These are phyloP conservation scores for Posidonia australis DNA, from an alignment of 106 monocot species.

Conservation along the genomic window DNA sequence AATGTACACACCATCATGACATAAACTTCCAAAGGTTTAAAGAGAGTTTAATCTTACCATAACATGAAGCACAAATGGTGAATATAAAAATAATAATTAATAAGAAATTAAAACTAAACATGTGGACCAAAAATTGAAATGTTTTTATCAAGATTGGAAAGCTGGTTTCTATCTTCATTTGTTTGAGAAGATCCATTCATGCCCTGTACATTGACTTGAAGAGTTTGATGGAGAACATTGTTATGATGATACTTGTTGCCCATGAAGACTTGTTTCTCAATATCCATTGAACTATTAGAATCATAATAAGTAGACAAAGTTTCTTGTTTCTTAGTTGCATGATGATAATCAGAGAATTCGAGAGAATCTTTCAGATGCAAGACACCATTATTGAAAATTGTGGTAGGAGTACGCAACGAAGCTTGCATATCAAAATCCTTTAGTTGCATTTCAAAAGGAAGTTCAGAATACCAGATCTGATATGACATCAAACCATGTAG, in stretches of 20 bases:
- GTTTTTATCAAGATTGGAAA: constrained; percentile 1
- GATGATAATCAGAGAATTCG: constrained; percentile 41
- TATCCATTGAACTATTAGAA: constrained; percentile 59
- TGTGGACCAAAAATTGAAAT: constrained; percentile 41
- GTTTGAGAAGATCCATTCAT: constrained; percentile 14
- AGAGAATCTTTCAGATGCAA: neutral
- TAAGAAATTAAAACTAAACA: constrained; percentile 31
- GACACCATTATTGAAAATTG: neutral
- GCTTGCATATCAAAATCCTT: constrained; percentile 27
- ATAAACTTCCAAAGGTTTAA: no score
- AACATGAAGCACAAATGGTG: no score
- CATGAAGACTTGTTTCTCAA: constrained; percentile 14
- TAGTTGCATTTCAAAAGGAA: constrained; percentile 47
- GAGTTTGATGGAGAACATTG: neutral
- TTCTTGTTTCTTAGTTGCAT: constrained; percentile 24
- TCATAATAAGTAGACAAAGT: constrained; percentile 11
- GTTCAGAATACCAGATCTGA: constrained; percentile 57
- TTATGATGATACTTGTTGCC: constrained; percentile 3
- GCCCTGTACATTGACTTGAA: neutral
- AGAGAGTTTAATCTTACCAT: no score
- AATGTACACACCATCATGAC: no score
- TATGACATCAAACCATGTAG: constrained; percentile 59
- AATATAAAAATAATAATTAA: neutral
- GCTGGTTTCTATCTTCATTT: constrained; percentile 11
- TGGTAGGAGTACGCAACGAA: constrained; percentile 14